Evolutionary conservation across 2,329 filamentous ascomycete genomes (phyloP).

Genomic region (Arthrobotrys entomopaga): DNA sequence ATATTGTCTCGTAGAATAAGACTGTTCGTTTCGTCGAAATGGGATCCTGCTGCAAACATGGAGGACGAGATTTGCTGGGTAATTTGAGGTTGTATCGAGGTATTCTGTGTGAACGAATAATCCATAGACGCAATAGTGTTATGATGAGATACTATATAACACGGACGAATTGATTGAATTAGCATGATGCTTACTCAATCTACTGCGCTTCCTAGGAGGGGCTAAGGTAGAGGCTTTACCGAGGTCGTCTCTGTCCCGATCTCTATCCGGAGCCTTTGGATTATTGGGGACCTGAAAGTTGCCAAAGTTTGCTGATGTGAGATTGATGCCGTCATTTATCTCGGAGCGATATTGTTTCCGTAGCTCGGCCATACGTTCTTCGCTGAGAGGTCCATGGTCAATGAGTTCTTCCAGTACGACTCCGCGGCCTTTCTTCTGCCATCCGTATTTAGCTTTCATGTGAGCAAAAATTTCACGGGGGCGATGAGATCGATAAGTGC

Average conservation of each 20-base stretch:
- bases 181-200: conserved; percentile 21
- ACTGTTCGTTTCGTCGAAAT: conserved; percentile 42
- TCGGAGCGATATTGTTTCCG: conserved; percentile 25
- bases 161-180: conserved; percentile 18
- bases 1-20: conserved; percentile 28
- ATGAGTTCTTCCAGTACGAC: conserved; percentile 21
- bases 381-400: conserved; percentile 31
- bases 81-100: conserved; percentile 33
- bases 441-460: conserved; percentile 37
- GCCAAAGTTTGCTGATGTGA: conserved; percentile 7
- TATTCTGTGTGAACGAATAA: conserved; percentile 34
- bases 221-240: conserved; percentile 21
- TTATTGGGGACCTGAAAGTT: conserved; percentile 8
- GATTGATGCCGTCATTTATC: conserved; percentile 4
- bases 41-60: conserved; percentile 46
- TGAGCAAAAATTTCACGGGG: conserved; percentile 45
- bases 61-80: conserved; percentile 38
- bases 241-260: conserved; percentile 38
- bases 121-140: conserved; percentile 45
- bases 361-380: conserved; percentile 31
- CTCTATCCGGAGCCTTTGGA: conserved; percentile 20
- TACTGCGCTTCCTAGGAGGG: conserved; percentile 8
- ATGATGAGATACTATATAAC: conserved; percentile 25
- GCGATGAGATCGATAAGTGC: conserved; percentile 34
- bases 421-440: conserved; percentile 9